Conservation (phyloP, 1,284 basidiomycete genomes). For the Laetiporus sulphureus region DNA sequence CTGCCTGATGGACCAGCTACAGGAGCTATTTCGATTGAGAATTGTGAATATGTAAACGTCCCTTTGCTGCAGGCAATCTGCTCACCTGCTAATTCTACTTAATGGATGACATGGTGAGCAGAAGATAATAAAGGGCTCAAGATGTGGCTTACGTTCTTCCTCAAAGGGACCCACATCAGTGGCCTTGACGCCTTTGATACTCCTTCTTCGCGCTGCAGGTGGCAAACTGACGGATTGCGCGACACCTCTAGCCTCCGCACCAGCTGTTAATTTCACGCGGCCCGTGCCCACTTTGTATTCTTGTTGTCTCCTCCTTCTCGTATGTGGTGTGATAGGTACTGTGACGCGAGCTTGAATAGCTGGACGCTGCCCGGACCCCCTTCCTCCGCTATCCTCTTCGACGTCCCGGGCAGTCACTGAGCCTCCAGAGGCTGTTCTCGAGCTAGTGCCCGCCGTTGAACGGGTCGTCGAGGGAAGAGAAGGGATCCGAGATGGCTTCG, state of each 20-base stretch:
- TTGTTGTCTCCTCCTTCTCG: conserved; percentile 62
- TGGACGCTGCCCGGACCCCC: too few species aligned
- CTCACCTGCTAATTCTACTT: too few species aligned
- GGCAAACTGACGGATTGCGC: conserved; percentile 50
- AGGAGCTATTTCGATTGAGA: conserved; percentile 10
- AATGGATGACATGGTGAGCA: too few species aligned
- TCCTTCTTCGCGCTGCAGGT: conserved; percentile 40
- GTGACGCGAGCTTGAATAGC: too few species aligned
- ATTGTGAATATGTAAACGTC: not conserved
- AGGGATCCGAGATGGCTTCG: conserved; percentile 20
- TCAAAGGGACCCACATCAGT: too few species aligned
- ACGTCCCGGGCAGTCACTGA: conserved; percentile 43
- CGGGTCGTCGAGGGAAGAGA: conserved; percentile 30
- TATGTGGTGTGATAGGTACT: too few species aligned
- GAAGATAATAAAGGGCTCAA: too few species aligned
- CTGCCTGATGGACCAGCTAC: conserved; percentile 24
- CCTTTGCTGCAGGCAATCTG: too few species aligned
- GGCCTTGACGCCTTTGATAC: too few species aligned
- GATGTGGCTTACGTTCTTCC: too few species aligned
- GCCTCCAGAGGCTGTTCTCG: conserved; percentile 31
- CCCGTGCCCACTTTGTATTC: conserved; percentile 69
- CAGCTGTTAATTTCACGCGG: conserved; percentile 55
- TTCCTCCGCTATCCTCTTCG: conserved; percentile 38
- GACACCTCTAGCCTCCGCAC: conserved; percentile 52
- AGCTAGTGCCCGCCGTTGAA: conserved; percentile 23